Percentiles rank a stretch among this genome's conserved stretches.
Conservation (phyloP, 495 filamentous ascomycete species). For the Friedmanniomyces endolithicus region DNA sequence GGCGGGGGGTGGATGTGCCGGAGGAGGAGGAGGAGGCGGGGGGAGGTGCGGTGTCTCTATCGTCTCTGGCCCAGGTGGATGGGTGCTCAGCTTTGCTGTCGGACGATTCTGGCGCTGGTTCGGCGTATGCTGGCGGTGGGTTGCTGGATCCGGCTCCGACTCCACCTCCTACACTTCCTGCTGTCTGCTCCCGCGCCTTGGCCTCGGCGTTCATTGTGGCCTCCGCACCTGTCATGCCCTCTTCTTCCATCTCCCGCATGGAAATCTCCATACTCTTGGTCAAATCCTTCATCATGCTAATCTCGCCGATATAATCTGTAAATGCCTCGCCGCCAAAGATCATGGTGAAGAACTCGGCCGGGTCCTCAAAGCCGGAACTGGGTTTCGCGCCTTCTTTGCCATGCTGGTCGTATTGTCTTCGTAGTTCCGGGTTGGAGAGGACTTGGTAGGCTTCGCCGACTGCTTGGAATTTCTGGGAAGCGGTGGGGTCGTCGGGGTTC, state of each 20-base stretch:
- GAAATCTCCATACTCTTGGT: conserved; percentile 36
- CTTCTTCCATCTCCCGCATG: conserved; percentile 31
- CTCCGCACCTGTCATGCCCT: conserved; percentile 22
- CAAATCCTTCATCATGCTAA: conserved; percentile 36
- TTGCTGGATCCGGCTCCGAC: neutral
- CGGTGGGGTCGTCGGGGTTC: conserved; percentile 93
- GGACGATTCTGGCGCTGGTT: neutral
- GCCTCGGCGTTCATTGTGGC: conserved; percentile 23
- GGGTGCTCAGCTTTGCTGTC: neutral
- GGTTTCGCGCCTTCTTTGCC: conserved; percentile 89
- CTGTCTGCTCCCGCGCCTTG: conserved; percentile 28
- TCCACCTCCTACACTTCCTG: neutral
- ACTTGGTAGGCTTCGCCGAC: conserved; percentile 97
- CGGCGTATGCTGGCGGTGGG: conserved; percentile 3
- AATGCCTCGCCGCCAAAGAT: conserved; percentile 98
- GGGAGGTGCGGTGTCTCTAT: neutral
- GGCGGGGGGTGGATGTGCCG: conserved; percentile 55
- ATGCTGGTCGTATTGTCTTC: conserved; percentile 87
- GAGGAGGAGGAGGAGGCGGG: conserved; percentile 24
- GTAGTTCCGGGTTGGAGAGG: conserved; percentile 71
- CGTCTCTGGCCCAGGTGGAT: conserved; percentile 6
- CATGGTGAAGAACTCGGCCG: conserved; percentile 94
- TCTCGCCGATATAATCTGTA: conserved; percentile 44
- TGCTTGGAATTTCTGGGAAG: conserved; percentile 81
- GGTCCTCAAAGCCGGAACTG: conserved; percentile 83